Conservation (phyloP, 805 yeast genomes). For the Zygotorulaspora danielsina region DNA sequence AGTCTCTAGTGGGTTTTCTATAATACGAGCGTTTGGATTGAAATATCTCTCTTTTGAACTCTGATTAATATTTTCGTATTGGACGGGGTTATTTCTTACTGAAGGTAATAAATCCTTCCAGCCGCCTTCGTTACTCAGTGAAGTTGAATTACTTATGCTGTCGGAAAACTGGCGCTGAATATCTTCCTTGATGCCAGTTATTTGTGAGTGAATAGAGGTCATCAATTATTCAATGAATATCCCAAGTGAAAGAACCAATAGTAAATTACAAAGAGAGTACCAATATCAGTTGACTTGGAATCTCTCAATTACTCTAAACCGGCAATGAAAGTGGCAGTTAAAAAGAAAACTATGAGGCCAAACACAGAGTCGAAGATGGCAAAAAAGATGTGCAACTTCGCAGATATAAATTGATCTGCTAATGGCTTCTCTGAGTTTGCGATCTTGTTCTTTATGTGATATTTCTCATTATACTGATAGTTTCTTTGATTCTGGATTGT, state of each 20-base stretch:
- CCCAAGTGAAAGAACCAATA: no score
- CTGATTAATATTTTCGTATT: constrained; percentile 16
- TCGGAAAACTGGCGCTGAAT: constrained; percentile 13
- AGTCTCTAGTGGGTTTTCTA: constrained; percentile 22
- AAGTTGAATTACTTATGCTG: constrained; percentile 5
- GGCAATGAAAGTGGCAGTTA: background rate
- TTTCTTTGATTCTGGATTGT: no score
- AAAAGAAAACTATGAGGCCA: background rate
- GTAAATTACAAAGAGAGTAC: background rate
- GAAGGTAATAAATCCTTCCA: constrained; percentile 26
- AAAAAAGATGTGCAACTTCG: no score
- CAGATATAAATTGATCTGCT: no score
- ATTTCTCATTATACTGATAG: no score
- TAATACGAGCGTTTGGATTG: constrained; percentile 23
- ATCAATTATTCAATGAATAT: constrained; percentile 5
- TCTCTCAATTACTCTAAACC: background rate
- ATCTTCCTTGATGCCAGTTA: constrained; percentile 17
- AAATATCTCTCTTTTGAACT: constrained; percentile 19
- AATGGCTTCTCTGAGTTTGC: no score
- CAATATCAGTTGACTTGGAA: background rate
- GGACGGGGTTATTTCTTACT: constrained; percentile 17
- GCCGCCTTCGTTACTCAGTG: constrained; percentile 10
- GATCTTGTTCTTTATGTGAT: no score
- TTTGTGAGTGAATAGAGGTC: constrained; percentile 17
- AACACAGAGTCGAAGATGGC: no score